A percentile compares a stretch with the other conserved stretches of the same genome.
Conservation (phyloP, 1,139 yeast species). For the Candida sanyaensis region DNA sequence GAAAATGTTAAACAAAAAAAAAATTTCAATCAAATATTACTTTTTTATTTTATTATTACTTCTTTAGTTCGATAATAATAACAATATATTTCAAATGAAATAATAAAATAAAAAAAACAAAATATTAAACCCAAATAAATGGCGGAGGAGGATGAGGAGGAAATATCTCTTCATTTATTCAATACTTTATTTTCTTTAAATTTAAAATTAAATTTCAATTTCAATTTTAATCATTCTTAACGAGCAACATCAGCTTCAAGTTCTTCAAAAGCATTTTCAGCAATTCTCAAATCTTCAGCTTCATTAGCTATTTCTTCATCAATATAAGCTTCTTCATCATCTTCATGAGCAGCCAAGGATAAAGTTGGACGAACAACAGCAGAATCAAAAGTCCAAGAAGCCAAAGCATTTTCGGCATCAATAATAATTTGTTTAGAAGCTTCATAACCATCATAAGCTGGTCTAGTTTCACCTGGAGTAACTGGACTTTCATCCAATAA, state of each 20-base stretch:
- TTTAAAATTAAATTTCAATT: too few relatives aligned
- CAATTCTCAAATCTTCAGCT: constrained; percentile 54
- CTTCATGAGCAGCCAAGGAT: constrained; percentile 73
- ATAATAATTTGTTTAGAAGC: constrained; percentile 97
- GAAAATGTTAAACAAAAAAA: too few relatives aligned
- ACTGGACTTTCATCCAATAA: constrained; percentile 95
- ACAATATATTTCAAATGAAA: too few relatives aligned
- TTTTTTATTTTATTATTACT: too few relatives aligned
- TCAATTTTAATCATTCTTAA: background rate
- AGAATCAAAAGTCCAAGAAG: constrained; percentile 94
- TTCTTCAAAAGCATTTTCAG: constrained; percentile 50
- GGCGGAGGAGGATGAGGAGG: too few relatives aligned
- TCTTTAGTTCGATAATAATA: too few relatives aligned
- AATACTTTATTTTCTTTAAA: background rate
- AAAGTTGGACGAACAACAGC: constrained; percentile 95
- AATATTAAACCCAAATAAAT: too few relatives aligned
- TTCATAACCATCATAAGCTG: constrained; percentile 97
- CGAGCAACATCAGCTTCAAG: constrained; percentile 13
- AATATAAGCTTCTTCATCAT: constrained; percentile 60
- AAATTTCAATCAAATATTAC: too few relatives aligned
- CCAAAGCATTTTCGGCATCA: constrained; percentile 95
- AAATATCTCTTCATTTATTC: background rate
- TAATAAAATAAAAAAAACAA: too few relatives aligned
- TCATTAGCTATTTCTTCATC: constrained; percentile 55
- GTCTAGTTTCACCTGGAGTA: constrained; percentile 99